Base-by-base conservation (phyloP, 2,329 filamentous ascomycete species). In the Paraconiothyrium sp. region DNA sequence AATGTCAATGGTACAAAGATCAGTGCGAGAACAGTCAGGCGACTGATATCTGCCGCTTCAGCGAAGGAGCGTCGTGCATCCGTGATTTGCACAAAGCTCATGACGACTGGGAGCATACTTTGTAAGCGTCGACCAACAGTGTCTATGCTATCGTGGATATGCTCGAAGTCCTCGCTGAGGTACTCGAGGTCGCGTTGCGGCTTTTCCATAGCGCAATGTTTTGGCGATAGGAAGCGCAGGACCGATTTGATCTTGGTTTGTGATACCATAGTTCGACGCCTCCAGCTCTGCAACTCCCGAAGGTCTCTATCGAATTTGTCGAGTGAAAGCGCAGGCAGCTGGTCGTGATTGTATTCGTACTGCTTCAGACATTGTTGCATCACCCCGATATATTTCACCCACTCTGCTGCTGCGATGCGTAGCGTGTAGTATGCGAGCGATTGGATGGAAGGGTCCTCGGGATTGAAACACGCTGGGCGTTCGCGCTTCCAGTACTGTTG, bases 341-440 rank as follows among this genome's bases (percentile, higher is more conserved):
- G 54, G 11, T 63, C 54, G 16, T 60, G 32, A 9, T 61, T 46
- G 52, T 72, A 72, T 55, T 74, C 70, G 58, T 71, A 67, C 34
- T 54, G 32, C 35, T 70, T 70, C 32, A 70, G 54, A 51, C 62
- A 67, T 27, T 62, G 57, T 7, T 68, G 60, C 71, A 72, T 74
- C 1, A 71, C 64, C 2, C 58, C 64, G 16, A 70, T 34, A 51
- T 72, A 73, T 48, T 68, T 71, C 4, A 67, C 60, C 70, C 69
- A 73, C 46, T 73, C 68, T 2, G 60, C 66, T 1, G 70, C 69
- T 3, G 68, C 57, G 11, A 72, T 67, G 20, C 44, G 44, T 16
- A 72, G 58, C 16, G 67, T 41, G 44, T 68, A 72, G 49, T 69
- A 69, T 2, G 62, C 57, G 0, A 73, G 55, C 1, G 62, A 63